Evolutionary conservation across 768 basidiomycete genomes (phyloP).

Genomic region (Suillus clintonianus): DNA sequence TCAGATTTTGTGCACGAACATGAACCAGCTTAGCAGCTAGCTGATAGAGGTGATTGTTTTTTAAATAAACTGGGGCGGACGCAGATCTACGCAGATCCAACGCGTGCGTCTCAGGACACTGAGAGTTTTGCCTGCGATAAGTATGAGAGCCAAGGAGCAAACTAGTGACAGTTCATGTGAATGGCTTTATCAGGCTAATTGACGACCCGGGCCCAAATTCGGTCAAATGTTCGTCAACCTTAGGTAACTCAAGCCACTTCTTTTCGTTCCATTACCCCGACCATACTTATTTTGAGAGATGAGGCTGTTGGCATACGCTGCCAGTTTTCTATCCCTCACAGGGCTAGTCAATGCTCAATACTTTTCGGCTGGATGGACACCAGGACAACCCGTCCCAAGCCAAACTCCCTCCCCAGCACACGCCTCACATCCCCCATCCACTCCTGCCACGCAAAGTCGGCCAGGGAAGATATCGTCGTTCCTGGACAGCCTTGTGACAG

Average conservation of each 20-base stretch:
- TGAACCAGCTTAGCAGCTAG: not conserved
- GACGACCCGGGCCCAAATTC: too few relatives aligned
- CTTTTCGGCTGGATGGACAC: constrained; percentile 81
- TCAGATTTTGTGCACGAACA: not conserved
- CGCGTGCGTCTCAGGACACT: not conserved
- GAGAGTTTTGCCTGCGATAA: not conserved
- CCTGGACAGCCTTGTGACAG: constrained; percentile 44
- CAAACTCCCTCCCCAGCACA: constrained; percentile 13
- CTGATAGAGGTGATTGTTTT: not conserved
- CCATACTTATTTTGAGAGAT: constrained; percentile 40
- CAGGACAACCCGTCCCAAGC: constrained; percentile 60
- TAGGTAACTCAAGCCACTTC: constrained; percentile 9
- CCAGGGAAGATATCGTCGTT: constrained; percentile 22
- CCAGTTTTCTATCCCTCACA: constrained; percentile 26
- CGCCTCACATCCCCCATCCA: constrained; percentile 24
- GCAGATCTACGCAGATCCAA: too few relatives aligned
- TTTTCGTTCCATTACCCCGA: constrained; percentile 20
- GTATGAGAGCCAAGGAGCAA: not conserved
- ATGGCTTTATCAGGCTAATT: not conserved
- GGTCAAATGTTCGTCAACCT: not conserved
- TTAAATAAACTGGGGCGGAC: not conserved
- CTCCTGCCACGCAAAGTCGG: constrained; percentile 21
- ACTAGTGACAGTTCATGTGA: not conserved
- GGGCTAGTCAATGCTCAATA: constrained; percentile 58
- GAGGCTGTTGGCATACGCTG: constrained; percentile 46